Evolutionary conservation across 305 asterid genomes (phyloP), one percentile per base, ranked within the genome.

Genomic region (Solanum hybrid): DNA sequence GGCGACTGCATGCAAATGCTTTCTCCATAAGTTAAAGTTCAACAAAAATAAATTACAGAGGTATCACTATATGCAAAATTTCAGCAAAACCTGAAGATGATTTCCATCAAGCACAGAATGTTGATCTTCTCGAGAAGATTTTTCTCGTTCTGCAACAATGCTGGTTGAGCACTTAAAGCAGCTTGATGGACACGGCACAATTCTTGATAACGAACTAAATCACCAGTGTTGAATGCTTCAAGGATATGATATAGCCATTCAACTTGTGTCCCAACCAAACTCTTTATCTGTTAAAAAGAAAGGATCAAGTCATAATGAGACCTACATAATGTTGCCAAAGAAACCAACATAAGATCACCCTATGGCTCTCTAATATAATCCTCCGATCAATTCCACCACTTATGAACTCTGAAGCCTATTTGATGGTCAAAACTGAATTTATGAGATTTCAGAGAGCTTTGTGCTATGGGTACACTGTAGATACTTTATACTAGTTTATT

Each of bases 71-170:
- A 11, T 28, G 87, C 73, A 83, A 46, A 83, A 83, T 29, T 46
- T 22, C 89, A 1, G 26, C 61, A 13, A 89, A 80, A 96, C 98
- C 97, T 95, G 95, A 96, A 94, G 57, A 94, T 95, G 64, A 95
- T 96, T 89, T 96, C 98, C 98, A 96, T 95, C 92, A 95, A 93
- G 90, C 97, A 94, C 82, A 96, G 98, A 90, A 95, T 95, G 94
- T 95, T 96, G 84, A 96, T 96, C 94, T 96, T 96, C 91, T 95
- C 98, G 87, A 96, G 93, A 92, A 96, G 97, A 87, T 91, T 95
- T 84, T 93, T 94, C 95, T 96, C 97, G 90, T 95, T 96, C 92
- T 95, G 95, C 90, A 94, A 97, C 90, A 96, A 85, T 28, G 98
- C 98, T 42, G 98, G 97, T 93, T 96, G 97, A 90, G 95, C 89